phyloP scores from a whole-genome alignment of 2,329 filamentous ascomycete genomes.

The Cordyceps cateniannulata region DNA sequence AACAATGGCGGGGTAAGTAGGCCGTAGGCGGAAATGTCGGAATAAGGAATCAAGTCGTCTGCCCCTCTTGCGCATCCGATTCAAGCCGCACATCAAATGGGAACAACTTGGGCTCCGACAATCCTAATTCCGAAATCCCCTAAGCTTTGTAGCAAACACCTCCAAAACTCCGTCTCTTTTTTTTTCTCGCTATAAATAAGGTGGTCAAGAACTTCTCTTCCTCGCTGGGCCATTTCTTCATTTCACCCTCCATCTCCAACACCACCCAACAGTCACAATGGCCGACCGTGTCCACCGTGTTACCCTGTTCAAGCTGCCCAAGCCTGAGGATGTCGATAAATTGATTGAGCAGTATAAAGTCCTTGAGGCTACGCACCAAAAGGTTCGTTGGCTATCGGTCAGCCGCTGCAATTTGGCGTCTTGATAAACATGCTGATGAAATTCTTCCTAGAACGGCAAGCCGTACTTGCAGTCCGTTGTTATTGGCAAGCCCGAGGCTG shows the following conservation, averaged over 20 bases:
- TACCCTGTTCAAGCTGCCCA: slow-evolving; percentile 49
- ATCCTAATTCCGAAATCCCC: not conserved
- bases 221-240: not conserved
- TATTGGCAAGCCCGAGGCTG: slow-evolving; percentile 48
- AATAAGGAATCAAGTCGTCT: not conserved
- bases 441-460: slow-evolving; percentile 53
- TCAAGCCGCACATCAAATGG: not conserved
- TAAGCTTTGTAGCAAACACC: not conserved
- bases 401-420: not conserved
- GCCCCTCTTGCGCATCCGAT: slow-evolving; percentile 4
- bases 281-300: slow-evolving; percentile 38
- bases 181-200: not conserved
- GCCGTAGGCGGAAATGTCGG: not conserved
- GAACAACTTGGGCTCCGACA: not conserved
- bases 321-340: slow-evolving; percentile 35
- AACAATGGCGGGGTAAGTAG: not conserved
- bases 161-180: not conserved
- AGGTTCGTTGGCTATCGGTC: slow-evolving; percentile 28
- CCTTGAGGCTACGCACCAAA: slow-evolving; percentile 33
- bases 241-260: not conserved
- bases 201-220: not conserved
- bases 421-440: not conserved
- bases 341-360: slow-evolving; percentile 39
- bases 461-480: slow-evolving; percentile 58
- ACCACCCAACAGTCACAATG: slow-evolving; percentile 22